Conservation (phyloP, 2,329 filamentous ascomycete species). For the Pyricularia sp. region DNA sequence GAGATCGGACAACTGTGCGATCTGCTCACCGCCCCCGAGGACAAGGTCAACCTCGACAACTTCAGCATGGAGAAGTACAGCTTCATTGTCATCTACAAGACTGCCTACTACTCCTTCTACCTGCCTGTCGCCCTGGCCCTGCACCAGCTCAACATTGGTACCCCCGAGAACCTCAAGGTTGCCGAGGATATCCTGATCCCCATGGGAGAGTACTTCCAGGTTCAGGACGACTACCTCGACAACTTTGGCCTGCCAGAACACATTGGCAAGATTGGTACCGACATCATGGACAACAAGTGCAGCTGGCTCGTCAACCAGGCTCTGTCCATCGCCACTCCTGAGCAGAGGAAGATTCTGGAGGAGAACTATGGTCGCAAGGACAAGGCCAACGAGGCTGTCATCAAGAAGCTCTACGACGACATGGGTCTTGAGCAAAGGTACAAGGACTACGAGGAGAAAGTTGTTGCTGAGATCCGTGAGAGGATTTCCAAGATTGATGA, state of each 20-base stretch:
- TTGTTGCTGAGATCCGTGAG: slow-evolving; percentile 61
- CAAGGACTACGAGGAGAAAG: slow-evolving; percentile 78
- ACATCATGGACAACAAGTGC: slow-evolving; percentile 99
- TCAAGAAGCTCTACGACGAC: slow-evolving; percentile 84
- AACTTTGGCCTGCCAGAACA: slow-evolving; percentile 86
- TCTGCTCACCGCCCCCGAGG: slow-evolving; percentile 88
- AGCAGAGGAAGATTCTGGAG: slow-evolving; percentile 79
- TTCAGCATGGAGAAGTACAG: slow-evolving; percentile 91
- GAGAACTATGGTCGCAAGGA: slow-evolving; percentile 93
- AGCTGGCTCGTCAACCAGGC: slow-evolving; percentile 97
- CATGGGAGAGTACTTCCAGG: slow-evolving; percentile 97
- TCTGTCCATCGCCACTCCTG: slow-evolving; percentile 62
- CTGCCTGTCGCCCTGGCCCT: slow-evolving; percentile 87
- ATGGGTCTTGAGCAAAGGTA: slow-evolving; percentile 74
- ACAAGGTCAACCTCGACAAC: slow-evolving; percentile 82
- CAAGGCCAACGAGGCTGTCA: slow-evolving; percentile 61
- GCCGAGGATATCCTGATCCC: slow-evolving; percentile 88
- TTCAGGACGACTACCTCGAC: slow-evolving; percentile 98
- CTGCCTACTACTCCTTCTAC: slow-evolving; percentile 98
- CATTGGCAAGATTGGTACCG: slow-evolving; percentile 97
- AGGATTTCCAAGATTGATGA: slow-evolving; percentile 76
- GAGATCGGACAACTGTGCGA: slow-evolving; percentile 93
- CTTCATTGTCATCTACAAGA: slow-evolving; percentile 99
- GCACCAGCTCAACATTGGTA: slow-evolving; percentile 73
- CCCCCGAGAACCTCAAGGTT: slow-evolving; percentile 76